Evolutionary conservation across 129 eudicot genomes (phyloP), one percentile per base, ranked within the genome.

Genomic region (Arctium lappa): DNA sequence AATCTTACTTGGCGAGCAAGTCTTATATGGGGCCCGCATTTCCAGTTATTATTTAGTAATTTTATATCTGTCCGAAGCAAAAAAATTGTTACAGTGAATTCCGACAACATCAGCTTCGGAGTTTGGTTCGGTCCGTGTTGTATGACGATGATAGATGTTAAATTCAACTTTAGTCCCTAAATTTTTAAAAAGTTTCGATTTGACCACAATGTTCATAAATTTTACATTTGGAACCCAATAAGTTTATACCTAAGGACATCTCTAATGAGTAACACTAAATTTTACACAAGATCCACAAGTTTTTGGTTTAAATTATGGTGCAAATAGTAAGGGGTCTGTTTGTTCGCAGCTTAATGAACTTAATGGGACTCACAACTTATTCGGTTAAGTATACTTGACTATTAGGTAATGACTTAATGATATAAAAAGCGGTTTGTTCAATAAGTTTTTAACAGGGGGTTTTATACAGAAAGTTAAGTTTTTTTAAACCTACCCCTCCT

Each of bases 1-100:
- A 83, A 30, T 60, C 36, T 72, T 2, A 62, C 86, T 83, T 83
- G 86, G 83, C 50, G 56, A 78, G 79, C 86, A 83, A 83, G 86
- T 27, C 71, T 39, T 39, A 13, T 2, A 12, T 38, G 74, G 86
- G 82, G 38, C 77, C 74, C 82, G 44, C 33, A 53, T 70, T 48
- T 50, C 81, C 72, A 65, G 77, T 69, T 69, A 44, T 10, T 48
- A 60, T 39, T 74, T 29, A 70, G 4, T 32, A 70, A 13, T 69
- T 30, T 69, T 68, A 30, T 69, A 27, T 81, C 12, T 81, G 33
- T 39, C 85, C 50, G 9, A 65, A 65, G 29, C 80, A n/a, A 74
- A 42, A 9, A n/a, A 16, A 39, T 30, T 27, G 69, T 60, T 62
- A 48, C 42, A 16, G 33, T 53, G 1, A 22, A 22, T 81, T 81